Conservation (phyloP, 169 alveolate species). For the Babesia ovata region DNA sequence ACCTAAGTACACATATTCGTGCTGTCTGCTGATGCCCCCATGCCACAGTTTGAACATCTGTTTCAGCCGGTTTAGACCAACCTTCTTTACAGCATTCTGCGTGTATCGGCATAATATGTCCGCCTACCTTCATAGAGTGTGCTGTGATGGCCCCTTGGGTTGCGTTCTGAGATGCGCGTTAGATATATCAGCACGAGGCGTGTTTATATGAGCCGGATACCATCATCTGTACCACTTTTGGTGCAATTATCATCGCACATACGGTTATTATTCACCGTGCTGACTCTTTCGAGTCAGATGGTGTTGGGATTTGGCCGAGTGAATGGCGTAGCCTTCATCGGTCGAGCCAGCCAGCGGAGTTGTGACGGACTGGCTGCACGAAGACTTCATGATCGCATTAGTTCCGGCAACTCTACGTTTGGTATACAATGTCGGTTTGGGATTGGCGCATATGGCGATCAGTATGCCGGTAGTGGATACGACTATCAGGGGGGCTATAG, state of each 20-base stretch:
- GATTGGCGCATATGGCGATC: conserved; percentile 24
- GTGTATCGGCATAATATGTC: not conserved
- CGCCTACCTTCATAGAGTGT: not conserved
- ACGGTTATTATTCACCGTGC: not conserved
- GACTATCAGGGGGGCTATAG: conserved; percentile 34
- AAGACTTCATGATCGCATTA: not conserved
- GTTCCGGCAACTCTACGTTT: not conserved
- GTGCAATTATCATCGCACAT: conserved; percentile 1
- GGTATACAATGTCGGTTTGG: not conserved
- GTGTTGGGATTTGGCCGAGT: conserved; percentile 42
- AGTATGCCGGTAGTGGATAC: conserved; percentile 29
- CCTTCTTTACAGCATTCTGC: conserved; percentile 9
- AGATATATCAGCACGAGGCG: conserved; percentile 17
- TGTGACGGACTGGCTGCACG: not conserved
- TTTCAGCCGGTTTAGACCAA: not conserved
- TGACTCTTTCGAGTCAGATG: conserved; percentile 17
- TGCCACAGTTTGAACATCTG: not conserved
- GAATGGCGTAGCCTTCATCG: conserved; percentile 36
- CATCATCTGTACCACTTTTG: not conserved
- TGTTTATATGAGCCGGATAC: conserved; percentile 18
- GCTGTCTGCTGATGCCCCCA: conserved; percentile 29
- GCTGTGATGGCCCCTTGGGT: conserved; percentile 6
- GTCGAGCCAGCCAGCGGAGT: conserved; percentile 8
- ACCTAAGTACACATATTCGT: not conserved
- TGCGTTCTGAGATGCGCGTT: conserved; percentile 25